These are phyloP conservation scores for Suillus sp. DNA, from an alignment of 768 basidiomycete genomes.

Conservation along the genomic window DNA sequence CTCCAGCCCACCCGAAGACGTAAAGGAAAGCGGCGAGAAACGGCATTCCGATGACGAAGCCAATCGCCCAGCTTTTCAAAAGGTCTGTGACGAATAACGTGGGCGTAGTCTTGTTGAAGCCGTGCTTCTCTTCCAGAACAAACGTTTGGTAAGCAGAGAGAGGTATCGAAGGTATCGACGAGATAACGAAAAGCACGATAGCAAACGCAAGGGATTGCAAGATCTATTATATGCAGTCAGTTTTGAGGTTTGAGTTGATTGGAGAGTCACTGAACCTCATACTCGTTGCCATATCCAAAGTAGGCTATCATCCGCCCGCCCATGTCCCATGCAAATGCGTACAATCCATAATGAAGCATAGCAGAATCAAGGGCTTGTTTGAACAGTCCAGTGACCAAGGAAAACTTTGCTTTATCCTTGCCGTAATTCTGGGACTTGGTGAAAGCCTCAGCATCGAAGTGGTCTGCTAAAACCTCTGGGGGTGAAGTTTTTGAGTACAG, in stretches of 20 bases:
- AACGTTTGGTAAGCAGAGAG: constrained; percentile 86
- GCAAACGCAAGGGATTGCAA: constrained; percentile 81
- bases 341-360: constrained; percentile 75
- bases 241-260: neutral
- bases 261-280: constrained; percentile 54
- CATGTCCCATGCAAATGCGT: constrained; percentile 80
- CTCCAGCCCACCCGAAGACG: constrained; percentile 92
- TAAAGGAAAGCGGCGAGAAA: constrained; percentile 86
- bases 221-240: constrained; percentile 57
- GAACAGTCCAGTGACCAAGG: constrained; percentile 71
- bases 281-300: constrained; percentile 67
- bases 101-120: constrained; percentile 94
- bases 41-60: constrained; percentile 74
- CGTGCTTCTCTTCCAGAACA: constrained; percentile 91
- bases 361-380: constrained; percentile 71
- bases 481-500: constrained; percentile 77
- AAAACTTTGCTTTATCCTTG: constrained; percentile 85
- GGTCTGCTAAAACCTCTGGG: constrained; percentile 65
- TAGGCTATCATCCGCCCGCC: constrained; percentile 52
- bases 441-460: constrained; percentile 73
- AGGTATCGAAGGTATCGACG: constrained; percentile 72
- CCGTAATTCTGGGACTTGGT: constrained; percentile 92
- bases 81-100: constrained; percentile 76
- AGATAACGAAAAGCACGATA: constrained; percentile 63
- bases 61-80: constrained; percentile 76